phyloP scores from a whole-genome alignment of 805 yeast genomes.

The Candida pseudofarinosa region DNA sequence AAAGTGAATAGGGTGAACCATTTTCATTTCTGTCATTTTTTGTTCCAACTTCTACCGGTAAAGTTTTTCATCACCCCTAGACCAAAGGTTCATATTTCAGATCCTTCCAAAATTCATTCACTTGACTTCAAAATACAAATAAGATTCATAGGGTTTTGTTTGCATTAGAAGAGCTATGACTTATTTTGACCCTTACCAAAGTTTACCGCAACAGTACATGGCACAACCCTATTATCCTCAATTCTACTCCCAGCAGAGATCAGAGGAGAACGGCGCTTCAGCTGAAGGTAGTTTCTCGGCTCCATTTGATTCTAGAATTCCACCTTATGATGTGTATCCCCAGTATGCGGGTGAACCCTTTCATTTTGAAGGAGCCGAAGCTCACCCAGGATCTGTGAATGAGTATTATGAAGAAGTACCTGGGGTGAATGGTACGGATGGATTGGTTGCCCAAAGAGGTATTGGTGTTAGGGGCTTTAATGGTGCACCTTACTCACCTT shows the following conservation, averaged over 20 bases:
- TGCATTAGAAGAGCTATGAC: constrained; percentile 22
- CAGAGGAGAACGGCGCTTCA: constrained; percentile 12
- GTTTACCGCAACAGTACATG: constrained; percentile 34
- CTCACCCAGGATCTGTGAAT: constrained; percentile 10
- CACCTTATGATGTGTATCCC: constrained; percentile 16
- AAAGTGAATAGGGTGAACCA: neutral
- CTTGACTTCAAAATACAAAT: neutral
- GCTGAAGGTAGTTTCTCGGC: constrained; percentile 8
- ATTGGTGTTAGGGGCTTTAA: constrained; percentile 6
- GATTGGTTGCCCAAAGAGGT: constrained; percentile 5
- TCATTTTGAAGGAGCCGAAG: constrained; percentile 10
- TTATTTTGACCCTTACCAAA: constrained; percentile 40
- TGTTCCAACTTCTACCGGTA: neutral
- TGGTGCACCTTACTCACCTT: neutral
- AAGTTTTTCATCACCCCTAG: too few relatives aligned
- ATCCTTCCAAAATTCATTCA: neutral
- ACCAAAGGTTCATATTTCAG: too few relatives aligned
- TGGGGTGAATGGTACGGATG: constrained; percentile 13
- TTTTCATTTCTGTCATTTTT: neutral
- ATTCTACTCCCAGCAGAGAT: constrained; percentile 16
- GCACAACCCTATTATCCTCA: constrained; percentile 34
- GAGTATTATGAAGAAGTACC: constrained; percentile 23
- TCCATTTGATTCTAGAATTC: constrained; percentile 12
- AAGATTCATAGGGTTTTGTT: neutral
- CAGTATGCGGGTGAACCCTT: constrained; percentile 17